Conservation (phyloP, 176 grass and related monocot genomes). For the Cymbopogon citratus region DNA sequence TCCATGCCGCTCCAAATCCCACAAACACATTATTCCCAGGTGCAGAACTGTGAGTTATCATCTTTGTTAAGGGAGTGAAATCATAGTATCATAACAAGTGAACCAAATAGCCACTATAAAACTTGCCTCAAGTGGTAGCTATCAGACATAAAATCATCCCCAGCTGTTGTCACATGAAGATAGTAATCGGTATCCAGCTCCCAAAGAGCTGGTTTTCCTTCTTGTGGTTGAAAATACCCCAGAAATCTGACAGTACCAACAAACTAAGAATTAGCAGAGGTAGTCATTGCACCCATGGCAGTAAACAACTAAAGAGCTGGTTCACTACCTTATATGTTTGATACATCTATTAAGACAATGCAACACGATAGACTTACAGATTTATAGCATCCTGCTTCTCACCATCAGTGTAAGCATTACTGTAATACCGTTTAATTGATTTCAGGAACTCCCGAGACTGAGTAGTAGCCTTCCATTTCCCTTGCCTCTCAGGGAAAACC, state of each 20-base stretch:
- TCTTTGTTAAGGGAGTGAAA: conserved; percentile 2
- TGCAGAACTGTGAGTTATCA: conserved; percentile 37
- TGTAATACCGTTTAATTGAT: conserved; percentile 94
- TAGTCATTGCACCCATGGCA: conserved; percentile 18
- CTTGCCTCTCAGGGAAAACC: conserved; percentile 97
- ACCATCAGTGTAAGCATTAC: conserved; percentile 94
- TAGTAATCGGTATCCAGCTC: conserved; percentile 98
- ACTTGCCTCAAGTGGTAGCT: conserved; percentile 51
- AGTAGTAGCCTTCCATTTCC: conserved; percentile 97
- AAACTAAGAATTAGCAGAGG: conserved; percentile 28
- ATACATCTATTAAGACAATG: conserved; percentile 19
- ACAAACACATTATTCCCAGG: conserved; percentile 22
- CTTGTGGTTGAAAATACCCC: conserved; percentile 93
- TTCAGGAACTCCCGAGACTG: conserved; percentile 94
- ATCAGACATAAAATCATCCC: conserved; percentile 51
- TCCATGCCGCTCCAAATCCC: conserved; percentile 31
- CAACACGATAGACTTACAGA: conserved; percentile 51
- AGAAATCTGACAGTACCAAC: conserved; percentile 67
- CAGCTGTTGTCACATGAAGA: conserved; percentile 80
- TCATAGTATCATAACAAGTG: neutral
- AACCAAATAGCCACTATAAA: conserved; percentile 9
- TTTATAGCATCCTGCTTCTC: conserved; percentile 99
- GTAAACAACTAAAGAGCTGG: conserved; percentile 21
- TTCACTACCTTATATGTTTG: neutral
- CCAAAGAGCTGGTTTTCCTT: conserved; percentile 95